Conservation (phyloP, 192 early-diverging fungal genomes). For the Gamsiella multidivaricata region DNA sequence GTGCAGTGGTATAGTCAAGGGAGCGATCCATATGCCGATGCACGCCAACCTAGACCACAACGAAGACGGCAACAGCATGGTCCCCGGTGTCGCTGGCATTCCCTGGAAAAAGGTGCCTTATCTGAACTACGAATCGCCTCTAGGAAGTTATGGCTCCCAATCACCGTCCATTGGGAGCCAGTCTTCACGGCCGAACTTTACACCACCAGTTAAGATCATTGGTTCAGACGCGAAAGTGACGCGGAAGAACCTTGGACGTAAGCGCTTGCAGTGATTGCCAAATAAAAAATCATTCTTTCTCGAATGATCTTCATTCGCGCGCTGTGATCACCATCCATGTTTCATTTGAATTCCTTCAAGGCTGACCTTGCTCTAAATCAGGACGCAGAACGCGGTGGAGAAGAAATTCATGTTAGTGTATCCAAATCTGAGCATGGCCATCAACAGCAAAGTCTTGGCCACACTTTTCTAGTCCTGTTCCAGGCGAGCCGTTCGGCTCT, state of each 20-base stretch:
- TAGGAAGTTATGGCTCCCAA: slow-evolving; percentile 12
- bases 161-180: slow-evolving; percentile 8
- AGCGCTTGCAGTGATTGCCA: slow-evolving; percentile 14
- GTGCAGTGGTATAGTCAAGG: slow-evolving; percentile 63
- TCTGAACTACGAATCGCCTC: slow-evolving; percentile 50
- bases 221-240: slow-evolving; percentile 43
- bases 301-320: neutral
- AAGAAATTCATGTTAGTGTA: too few relatives aligned
- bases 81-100: slow-evolving; percentile 53
- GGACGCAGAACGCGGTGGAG: neutral
- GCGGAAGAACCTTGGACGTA: slow-evolving; percentile 44
- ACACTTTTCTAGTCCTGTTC: slow-evolving; percentile 28
- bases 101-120: slow-evolving; percentile 67
- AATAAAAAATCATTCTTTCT: neutral
- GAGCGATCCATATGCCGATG: slow-evolving; percentile 63
- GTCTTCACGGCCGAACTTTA: slow-evolving; percentile 25
- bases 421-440: neutral
- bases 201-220: slow-evolving; percentile 36
- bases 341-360: slow-evolving; percentile 18
- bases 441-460: slow-evolving; percentile 14
- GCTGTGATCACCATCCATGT: neutral
- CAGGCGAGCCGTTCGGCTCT: slow-evolving; percentile 28
- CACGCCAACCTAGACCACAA: slow-evolving; percentile 58
- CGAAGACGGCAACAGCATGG: slow-evolving; percentile 25
- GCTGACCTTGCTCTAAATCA: slow-evolving; percentile 11